phyloP scores from a whole-genome alignment of 805 yeast genomes.

The Hanseniaspora clermontiae region DNA sequence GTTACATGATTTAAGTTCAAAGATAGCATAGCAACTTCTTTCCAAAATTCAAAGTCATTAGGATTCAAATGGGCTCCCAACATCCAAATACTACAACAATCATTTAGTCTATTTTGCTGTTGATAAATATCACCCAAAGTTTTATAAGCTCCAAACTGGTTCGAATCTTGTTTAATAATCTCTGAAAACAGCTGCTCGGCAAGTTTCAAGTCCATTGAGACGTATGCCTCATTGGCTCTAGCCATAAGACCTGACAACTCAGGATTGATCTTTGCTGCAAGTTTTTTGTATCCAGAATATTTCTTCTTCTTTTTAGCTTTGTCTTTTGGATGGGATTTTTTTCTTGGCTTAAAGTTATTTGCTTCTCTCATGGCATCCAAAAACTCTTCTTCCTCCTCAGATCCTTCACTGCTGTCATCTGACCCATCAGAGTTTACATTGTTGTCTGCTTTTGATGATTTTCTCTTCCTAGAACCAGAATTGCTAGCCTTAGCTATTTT shows the following conservation, averaged over 20 bases:
- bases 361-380: slow-evolving; percentile 58
- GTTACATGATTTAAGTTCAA: slow-evolving; percentile 52
- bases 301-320: slow-evolving; percentile 28
- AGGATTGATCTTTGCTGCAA: slow-evolving; percentile 44
- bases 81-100: slow-evolving; percentile 71
- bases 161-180: slow-evolving; percentile 66
- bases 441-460: slow-evolving; percentile 22
- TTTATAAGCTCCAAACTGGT: slow-evolving; percentile 71
- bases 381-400: slow-evolving; percentile 33
- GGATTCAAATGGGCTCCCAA: slow-evolving; percentile 68
- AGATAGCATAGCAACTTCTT: slow-evolving; percentile 57
- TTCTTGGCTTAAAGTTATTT: slow-evolving; percentile 44
- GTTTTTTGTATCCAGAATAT: slow-evolving; percentile 20
- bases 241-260: slow-evolving; percentile 57
- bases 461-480: slow-evolving; percentile 23
- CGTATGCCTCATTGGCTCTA: slow-evolving; percentile 72
- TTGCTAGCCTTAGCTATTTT: slow-evolving; percentile 7
- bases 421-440: slow-evolving; percentile 15
- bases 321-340: slow-evolving; percentile 18
- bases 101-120: slow-evolving; percentile 50
- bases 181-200: slow-evolving; percentile 52
- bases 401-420: slow-evolving; percentile 24
- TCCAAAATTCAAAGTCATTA: slow-evolving; percentile 68
- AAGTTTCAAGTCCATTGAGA: slow-evolving; percentile 40
- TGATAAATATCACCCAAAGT: slow-evolving; percentile 76